Conservation (phyloP, 306 rosid genomes). For the Lagenaria siceraria region DNA sequence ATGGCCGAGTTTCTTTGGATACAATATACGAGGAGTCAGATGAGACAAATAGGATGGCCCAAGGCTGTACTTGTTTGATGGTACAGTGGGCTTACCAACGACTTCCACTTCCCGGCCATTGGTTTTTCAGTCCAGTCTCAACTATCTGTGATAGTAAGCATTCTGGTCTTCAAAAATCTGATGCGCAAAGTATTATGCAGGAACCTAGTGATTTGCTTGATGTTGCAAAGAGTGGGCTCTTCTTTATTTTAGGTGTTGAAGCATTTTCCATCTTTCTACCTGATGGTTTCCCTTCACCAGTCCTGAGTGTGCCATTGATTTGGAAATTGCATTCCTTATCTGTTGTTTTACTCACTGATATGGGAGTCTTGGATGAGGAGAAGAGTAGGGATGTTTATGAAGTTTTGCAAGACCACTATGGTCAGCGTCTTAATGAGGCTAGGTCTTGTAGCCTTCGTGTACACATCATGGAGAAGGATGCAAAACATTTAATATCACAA, state of each 20-base stretch:
- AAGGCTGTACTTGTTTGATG: slow-evolving; percentile 28
- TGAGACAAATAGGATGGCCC: slow-evolving; percentile 18
- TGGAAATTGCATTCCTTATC: slow-evolving; percentile 93
- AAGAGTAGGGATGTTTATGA: slow-evolving; percentile 55
- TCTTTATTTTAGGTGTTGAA: slow-evolving; percentile 78
- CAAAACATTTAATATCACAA: slow-evolving; percentile 4
- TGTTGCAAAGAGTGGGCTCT: slow-evolving; percentile 68
- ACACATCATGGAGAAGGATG: neutral
- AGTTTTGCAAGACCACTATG: slow-evolving; percentile 82
- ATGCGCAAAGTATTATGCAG: slow-evolving; percentile 17
- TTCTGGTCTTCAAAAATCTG: slow-evolving; percentile 34
- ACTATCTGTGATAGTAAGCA: slow-evolving; percentile 44
- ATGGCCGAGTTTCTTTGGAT: slow-evolving; percentile 31
- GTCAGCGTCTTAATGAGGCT: slow-evolving; percentile 51
- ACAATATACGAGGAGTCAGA: slow-evolving; percentile 75
- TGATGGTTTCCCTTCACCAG: slow-evolving; percentile 39
- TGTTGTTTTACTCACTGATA: slow-evolving; percentile 68
- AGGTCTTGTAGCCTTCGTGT: slow-evolving; percentile 21
- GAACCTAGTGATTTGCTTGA: slow-evolving; percentile 39
- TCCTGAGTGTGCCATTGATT: slow-evolving; percentile 55
- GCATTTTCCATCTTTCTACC: slow-evolving; percentile 52
- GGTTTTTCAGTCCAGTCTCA: slow-evolving; percentile 75
- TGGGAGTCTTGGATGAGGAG: slow-evolving; percentile 64
- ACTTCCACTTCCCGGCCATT: slow-evolving; percentile 72
- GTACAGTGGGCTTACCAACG: slow-evolving; percentile 84